Conservation (phyloP, 2,329 filamentous ascomycete genomes). For the Xylariaceae sp. region DNA sequence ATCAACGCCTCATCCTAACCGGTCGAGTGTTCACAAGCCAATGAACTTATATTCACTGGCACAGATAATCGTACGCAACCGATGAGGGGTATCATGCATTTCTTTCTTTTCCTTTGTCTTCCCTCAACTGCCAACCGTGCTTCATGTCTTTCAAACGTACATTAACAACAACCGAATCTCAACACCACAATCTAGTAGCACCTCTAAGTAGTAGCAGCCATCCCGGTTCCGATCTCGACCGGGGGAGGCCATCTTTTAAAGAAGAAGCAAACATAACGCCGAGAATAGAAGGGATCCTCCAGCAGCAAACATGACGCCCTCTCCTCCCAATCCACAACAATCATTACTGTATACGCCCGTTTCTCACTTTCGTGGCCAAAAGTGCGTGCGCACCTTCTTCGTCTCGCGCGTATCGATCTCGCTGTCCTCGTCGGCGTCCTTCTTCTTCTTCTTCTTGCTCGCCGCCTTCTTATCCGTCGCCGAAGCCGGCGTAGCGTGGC, state of each 20-base stretch:
- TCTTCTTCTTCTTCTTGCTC: conserved; percentile 47
- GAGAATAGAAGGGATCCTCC: too few relatives aligned
- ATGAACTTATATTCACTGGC: not conserved
- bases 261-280: not conserved
- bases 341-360: too few relatives aligned
- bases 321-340: too few relatives aligned
- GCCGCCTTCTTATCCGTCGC: conserved; percentile 40
- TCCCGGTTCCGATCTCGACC: too few relatives aligned
- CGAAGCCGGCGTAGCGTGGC: conserved; percentile 53
- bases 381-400: conserved; percentile 55
- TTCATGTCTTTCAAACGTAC: too few relatives aligned
- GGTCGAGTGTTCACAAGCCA: not conserved
- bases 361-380: conserved; percentile 47
- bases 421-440: conserved; percentile 46
- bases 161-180: too few relatives aligned
- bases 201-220: too few relatives aligned
- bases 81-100: conserved; percentile 14
- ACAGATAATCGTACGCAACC: not conserved
- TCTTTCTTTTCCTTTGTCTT: not conserved
- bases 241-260: too few relatives aligned
- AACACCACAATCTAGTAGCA: too few relatives aligned
- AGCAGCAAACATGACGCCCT: not conserved
- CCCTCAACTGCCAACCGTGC: not conserved
- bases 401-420: conserved; percentile 50
- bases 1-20: not conserved